A percentile compares a stretch with the other conserved stretches of the same genome.
Conservation (phyloP, 2,329 filamentous ascomycete species). For the Nigrospora sphaerica region DNA sequence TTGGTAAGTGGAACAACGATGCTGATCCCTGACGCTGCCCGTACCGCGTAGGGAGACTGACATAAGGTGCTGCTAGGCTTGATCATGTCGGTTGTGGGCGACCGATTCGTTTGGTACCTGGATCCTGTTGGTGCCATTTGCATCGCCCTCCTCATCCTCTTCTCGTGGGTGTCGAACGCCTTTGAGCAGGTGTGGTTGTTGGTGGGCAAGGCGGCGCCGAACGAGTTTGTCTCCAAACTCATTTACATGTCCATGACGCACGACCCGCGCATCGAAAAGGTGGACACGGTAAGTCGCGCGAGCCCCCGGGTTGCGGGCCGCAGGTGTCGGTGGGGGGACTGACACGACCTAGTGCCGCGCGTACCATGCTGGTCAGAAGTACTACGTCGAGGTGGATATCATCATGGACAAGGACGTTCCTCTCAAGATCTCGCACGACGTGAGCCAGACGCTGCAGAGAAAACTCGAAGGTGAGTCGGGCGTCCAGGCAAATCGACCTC, state of each 20-base stretch:
- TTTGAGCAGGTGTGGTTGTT: constrained; percentile 56
- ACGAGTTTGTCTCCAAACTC: constrained; percentile 47
- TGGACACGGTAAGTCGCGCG: constrained; percentile 38
- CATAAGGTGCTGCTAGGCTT: constrained; percentile 13
- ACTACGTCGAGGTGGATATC: constrained; percentile 57
- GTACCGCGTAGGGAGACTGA: no score
- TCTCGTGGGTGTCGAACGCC: constrained; percentile 54
- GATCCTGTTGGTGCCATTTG: constrained; percentile 54
- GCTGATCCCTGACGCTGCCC: no score
- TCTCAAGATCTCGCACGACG: constrained; percentile 51
- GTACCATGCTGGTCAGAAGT: constrained; percentile 54
- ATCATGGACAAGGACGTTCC: constrained; percentile 50
- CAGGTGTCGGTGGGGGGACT: neutral
- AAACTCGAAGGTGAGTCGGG: constrained; percentile 44
- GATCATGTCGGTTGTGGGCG: constrained; percentile 47
- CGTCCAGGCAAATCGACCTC: neutral
- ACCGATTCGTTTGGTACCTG: constrained; percentile 49
- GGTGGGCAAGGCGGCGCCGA: constrained; percentile 54
- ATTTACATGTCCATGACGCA: constrained; percentile 50
- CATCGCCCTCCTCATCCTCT: constrained; percentile 53
- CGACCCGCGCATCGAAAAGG: constrained; percentile 45
- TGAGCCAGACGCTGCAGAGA: constrained; percentile 51
- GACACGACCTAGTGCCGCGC: constrained; percentile 37
- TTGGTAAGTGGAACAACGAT: constrained; percentile 24
- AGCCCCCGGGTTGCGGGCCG: neutral